These are phyloP conservation scores for Endoconidiophora polonica DNA, from an alignment of 2,329 filamentous ascomycete species.

Conservation along the genomic window DNA sequence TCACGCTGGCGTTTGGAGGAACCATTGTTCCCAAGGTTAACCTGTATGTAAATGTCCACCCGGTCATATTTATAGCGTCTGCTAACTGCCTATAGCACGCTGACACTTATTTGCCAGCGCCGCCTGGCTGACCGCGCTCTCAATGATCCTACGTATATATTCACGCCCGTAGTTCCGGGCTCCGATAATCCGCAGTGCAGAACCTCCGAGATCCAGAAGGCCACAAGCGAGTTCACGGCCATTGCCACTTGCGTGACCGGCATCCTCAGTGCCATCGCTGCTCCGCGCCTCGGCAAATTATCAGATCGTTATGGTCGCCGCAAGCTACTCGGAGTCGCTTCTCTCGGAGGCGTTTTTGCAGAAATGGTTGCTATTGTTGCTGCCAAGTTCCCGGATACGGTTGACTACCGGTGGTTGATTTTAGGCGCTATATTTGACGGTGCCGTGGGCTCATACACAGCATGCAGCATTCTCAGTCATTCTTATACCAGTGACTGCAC, in stretches of 20 bases:
- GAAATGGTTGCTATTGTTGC: conserved; percentile 68
- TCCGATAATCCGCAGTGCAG: conserved; percentile 64
- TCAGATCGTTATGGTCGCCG: conserved; percentile 79
- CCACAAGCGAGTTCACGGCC: conserved; percentile 61
- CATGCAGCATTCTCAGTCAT: conserved; percentile 57
- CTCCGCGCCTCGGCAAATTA: conserved; percentile 66
- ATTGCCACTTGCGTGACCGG: conserved; percentile 60
- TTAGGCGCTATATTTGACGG: conserved; percentile 67
- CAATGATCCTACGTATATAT: conserved; percentile 39
- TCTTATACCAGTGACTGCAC: conserved; percentile 87
- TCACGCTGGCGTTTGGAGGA: conserved; percentile 74
- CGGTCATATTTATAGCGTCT: conserved; percentile 7
- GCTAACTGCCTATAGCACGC: conserved; percentile 1
- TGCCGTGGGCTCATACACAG: conserved; percentile 73
- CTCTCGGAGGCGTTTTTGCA: conserved; percentile 53
- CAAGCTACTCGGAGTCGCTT: conserved; percentile 54
- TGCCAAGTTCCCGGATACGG: conserved; percentile 52
- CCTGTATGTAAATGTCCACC: conserved; percentile 30
- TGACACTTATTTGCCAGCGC: conserved; percentile 58
- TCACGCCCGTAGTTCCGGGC: conserved; percentile 49
- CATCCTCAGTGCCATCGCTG: conserved; percentile 60
- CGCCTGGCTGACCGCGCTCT: conserved; percentile 43
- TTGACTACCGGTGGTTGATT: conserved; percentile 67
- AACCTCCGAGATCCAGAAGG: conserved; percentile 60
- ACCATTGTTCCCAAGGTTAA: conserved; percentile 77